Evolutionary conservation across 305 asterid species (phyloP).

Genomic region (Fraxinus angustifolia): DNA sequence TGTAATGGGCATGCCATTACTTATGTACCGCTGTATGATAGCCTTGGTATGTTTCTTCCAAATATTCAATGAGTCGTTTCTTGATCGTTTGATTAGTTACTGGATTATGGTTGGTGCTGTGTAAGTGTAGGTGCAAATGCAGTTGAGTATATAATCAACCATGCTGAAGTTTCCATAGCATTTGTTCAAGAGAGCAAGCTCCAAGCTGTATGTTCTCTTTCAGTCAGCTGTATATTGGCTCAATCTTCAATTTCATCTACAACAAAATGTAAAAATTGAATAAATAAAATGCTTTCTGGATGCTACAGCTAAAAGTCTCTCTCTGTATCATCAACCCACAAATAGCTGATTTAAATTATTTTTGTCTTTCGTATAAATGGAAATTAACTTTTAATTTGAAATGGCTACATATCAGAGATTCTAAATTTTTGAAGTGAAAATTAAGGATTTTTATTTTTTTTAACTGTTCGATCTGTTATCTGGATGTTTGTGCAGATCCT

Average conservation of each 20-base stretch:
- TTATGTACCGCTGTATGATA: conserved; percentile 81
- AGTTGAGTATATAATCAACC: conserved; percentile 85
- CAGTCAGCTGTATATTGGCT: background rate
- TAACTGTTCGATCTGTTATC: background rate
- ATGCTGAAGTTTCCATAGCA: conserved; percentile 73
- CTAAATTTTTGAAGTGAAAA: background rate
- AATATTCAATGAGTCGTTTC: background rate
- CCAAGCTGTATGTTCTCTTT: conserved; percentile 41
- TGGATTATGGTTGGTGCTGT: background rate
- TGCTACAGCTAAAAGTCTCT: background rate
- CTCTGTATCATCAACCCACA: background rate
- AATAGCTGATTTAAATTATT: background rate
- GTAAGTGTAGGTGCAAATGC: conserved; percentile 71
- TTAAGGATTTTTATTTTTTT: background rate
- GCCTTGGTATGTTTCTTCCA: conserved; percentile 56
- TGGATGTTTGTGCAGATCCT: conserved; percentile 56
- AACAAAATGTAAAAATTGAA: background rate
- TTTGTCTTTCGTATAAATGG: background rate
- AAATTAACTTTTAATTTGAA: background rate
- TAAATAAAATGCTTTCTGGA: background rate
- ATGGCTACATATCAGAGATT: background rate
- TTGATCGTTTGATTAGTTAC: background rate
- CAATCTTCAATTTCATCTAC: background rate
- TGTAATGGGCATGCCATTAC: conserved; percentile 73
- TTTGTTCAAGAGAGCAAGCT: conserved; percentile 82